Conservation (phyloP, 805 yeast genomes). For the Cyberlindnera nakhonratchasimensis region DNA sequence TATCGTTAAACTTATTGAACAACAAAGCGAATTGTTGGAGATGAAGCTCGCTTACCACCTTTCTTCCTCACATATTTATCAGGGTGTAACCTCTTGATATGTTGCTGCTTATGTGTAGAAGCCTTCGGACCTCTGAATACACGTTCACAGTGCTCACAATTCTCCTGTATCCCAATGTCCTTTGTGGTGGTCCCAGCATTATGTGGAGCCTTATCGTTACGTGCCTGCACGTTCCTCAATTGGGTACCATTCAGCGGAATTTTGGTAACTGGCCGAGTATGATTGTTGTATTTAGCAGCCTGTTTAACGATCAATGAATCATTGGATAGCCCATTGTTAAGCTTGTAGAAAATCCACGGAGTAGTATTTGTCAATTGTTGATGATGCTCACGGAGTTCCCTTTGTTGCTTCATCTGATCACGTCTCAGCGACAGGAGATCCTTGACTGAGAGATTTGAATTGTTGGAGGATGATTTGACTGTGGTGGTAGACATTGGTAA, state of each 20-base stretch:
- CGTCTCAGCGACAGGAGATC: conserved; percentile 10
- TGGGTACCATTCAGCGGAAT: neutral
- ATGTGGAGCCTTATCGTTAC: conserved; percentile 10
- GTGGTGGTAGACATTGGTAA: neutral
- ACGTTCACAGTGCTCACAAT: conserved; percentile 41
- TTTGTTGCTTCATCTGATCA: conserved; percentile 10
- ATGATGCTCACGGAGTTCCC: neutral
- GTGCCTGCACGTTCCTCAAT: neutral
- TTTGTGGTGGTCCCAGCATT: conserved; percentile 20
- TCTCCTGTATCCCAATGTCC: conserved; percentile 30
- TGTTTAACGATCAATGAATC: neutral
- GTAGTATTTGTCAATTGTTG: neutral
- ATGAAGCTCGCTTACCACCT: conserved; percentile 35
- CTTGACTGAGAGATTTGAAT: conserved; percentile 5
- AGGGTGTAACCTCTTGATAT: conserved; percentile 44
- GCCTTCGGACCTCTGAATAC: conserved; percentile 45
- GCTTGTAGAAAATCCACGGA: neutral
- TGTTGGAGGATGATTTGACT: too few species aligned
- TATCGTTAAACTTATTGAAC: neutral
- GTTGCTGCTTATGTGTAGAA: conserved; percentile 46
- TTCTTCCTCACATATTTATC: conserved; percentile 42
- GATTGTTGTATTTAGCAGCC: too few species aligned
- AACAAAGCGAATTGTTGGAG: neutral
- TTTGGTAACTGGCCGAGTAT: too few species aligned
- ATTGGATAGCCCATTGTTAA: neutral